Base-by-base conservation (phyloP, 805 yeast species). In the Kazachstania bromeliacearum region DNA sequence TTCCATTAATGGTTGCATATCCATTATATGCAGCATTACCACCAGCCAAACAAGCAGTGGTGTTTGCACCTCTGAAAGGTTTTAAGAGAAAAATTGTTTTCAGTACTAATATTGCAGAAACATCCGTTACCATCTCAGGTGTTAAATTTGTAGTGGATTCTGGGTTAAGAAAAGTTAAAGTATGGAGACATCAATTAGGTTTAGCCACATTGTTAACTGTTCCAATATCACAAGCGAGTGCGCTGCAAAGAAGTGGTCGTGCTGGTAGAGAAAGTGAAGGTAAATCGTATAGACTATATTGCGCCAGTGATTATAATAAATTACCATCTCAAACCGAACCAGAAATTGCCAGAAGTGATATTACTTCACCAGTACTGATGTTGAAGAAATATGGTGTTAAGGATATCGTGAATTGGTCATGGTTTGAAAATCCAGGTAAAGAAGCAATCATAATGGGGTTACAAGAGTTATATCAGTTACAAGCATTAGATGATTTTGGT, bases 231-330 rank as follows among this genome's bases (percentile, higher is more conserved):
- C 85, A 82, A 51, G 94, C 97, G 0, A 82, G 95, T 27, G 98
- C 97, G 0, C 74, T 83, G 24, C 99, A 92, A 64, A 68, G 99
- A 60, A 77, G 88, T 31, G 99, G 99, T 57, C 83, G 99, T 69
- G 97, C 99, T n/a, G 99, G 99, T 43, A 85, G 99, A 75, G 97
- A 92, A 62, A 71, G 77, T 13, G 75, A 81, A 21, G 99, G 99
- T 29, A 89, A 89, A 57, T 84, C 92, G 30, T 92, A 69, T 60
- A 64, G 97, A 40, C 62, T 92, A 25, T 92, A 80, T 57, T 77
- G 83, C 33, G 97, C 89, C 48, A 55, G 63, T 1, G 79, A 83
- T 39, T 89, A 73, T 48, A 40, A 58, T 3, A 70, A 70, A 43
- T 63, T 92, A 36, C 77, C 81, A 1, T 63, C 67, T 32, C 92